Base-by-base conservation (phyloP, 192 early-diverging fungal species). In the Neocallimastix lanati region DNA sequence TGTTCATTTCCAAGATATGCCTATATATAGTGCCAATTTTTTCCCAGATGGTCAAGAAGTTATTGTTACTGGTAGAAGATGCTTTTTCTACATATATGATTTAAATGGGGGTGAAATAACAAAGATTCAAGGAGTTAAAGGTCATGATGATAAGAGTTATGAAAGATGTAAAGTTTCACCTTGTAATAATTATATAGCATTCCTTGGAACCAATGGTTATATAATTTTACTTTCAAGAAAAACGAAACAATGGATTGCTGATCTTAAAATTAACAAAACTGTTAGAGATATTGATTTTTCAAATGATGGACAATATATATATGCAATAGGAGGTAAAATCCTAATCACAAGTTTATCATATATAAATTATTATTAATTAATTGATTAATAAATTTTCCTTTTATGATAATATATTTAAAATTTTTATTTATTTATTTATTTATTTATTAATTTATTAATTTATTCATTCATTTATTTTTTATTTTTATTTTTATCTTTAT, bases 221-320 rank as follows among this genome's bases (percentile, higher is more conserved):
- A 93, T 99, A 40, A 89, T 93, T 28, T 78, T 99, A 76, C 88
- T 97, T 3, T 88, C 91, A 0, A 86, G 86, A 25, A 82, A 84
- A 14, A 96, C 96, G 25, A 96, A 94, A 82, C 94, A 95, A 82
- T 96, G 93, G 93, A 88, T 96, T 36, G 91, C 86, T 77, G 93
- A 92, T 80, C 80, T 99, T 80, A 93, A 94, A 81, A 95, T 99
- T 93, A 98, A 97, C 83, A 92, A 90, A n/a, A 86, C 86, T 7
- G 92, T 92, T 7, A 83, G 85, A 12, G 86, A 90, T 25, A 84
- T 95, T 7, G 89, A 91, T 28, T 98, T 96, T 86, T 93, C 93
- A 0, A 84, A 84, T 21, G 94, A 98, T 83, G 92, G 93, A 25
- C 85, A 90, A 30, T 92, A 87, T 81, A 79, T 97, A 77, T 95